Base-by-base conservation (phyloP, 129 eudicot genomes). In the Helichrysum umbraculigerum region DNA sequence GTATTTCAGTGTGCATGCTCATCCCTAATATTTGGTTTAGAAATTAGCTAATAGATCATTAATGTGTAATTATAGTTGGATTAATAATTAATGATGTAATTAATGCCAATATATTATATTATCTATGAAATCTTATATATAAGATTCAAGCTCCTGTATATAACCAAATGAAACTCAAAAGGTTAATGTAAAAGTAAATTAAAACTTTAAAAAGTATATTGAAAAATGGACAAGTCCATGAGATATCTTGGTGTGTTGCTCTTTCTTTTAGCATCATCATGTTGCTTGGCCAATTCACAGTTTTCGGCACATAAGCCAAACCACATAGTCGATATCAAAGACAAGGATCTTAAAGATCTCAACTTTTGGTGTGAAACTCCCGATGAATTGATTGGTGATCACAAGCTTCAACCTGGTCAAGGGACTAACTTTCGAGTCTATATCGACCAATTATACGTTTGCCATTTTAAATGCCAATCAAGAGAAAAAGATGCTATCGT, bases 141-240 rank as follows among this genome's bases (percentile, higher is more conserved):
- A 2, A 12, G 51, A 44, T 44, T 44, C 51, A 44, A 44, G 51
- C 15, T 21, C 30, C 66, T 58, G 30, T 57, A 72, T 58, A 72
- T 33, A 72, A 34, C 68, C 22, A 35, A 34, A 21, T 57, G 42
- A 33, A 30, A 66, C 51, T 30, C 54, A 19, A 57, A 33, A 41
- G 50, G 42, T 35, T 72, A 20, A 72, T 34, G 14, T 14, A 72
- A 20, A 72, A 20, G 14, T 14, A 72, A 15, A 30, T 0, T n/a
- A n/a, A 25, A 25, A 25, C 28, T 25, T 25, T 25, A 25, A 1
- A 25, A 25, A 25, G 28, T 25, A 25, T 25, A 25, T 25, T 25
- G 57, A 34, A 56, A 34, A 35, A 72, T 72, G 77, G 42, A 57
- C 77, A 72, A 57, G 35, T 21, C 33, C 35, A 72, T 72, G 68